Evolutionary conservation across 768 basidiomycete genomes (phyloP), one percentile per base, ranked within the genome.

Genomic region (Trametopsis cervina): DNA sequence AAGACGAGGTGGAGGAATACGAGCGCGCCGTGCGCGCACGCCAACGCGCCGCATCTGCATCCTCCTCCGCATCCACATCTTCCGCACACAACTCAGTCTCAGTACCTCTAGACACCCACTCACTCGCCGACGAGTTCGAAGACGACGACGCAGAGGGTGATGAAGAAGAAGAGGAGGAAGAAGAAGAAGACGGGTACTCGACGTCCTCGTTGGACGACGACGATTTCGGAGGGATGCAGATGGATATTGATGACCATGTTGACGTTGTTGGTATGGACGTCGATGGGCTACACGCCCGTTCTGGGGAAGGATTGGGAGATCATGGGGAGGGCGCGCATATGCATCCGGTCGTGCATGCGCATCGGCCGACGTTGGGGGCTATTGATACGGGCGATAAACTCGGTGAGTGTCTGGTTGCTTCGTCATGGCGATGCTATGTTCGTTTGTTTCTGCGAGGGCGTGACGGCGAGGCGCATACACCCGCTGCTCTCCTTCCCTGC

Each of bases 341-440:
- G 80, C 80, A 82, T 58, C 70, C 70, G 2, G 60, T 69, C 40
- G 48, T 59, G n/a, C 45, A 51, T 20, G 23, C 12, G 25, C 57
- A 59, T 44, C 26, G 51, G 22, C 51, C 51, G 9, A 45, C 51
- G 52, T 49, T 44, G 37, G 26, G 37, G n/a, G 50, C 50, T 27
- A 52, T 47, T 21, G 51, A 52, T 22, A 52, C 51, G 33, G 42
- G 42, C 36, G 36, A 44, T 4, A 24, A 21, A 3, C 46, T 40
- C 27, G 52, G 53, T 51, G 46, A 46, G 48, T 47, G 23, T 27
- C 22, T 20, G n/a, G n/a, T n/a, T n/a, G n/a, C n/a, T n/a, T n/a
- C n/a, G n/a, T n/a, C n/a, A n/a, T n/a, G n/a, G n/a, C n/a, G n/a
- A n/a, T n/a, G n/a, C n/a, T n/a, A n/a, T n/a, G n/a, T n/a, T n/a